phyloP scores from a whole-genome alignment of 495 filamentous ascomycete genomes.

The Sabuloglossum arenarium region DNA sequence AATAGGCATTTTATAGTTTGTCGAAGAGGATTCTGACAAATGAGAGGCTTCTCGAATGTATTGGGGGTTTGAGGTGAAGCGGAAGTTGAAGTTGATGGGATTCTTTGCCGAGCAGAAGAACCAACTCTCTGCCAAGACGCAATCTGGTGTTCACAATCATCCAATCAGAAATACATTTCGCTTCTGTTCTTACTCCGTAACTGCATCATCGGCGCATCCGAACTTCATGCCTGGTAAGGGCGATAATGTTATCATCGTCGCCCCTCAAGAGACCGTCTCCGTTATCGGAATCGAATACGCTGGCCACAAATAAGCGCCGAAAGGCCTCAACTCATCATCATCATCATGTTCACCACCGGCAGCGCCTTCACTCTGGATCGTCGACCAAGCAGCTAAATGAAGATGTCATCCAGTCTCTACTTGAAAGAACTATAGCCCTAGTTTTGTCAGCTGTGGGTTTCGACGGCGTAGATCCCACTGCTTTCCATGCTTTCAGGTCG shows the following conservation, averaged over 20 bases:
- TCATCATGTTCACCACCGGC: slow-evolving; percentile 7
- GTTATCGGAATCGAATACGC: slow-evolving; percentile 8
- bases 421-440: slow-evolving; percentile 34
- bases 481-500: slow-evolving; percentile 34
- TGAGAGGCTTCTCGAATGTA: slow-evolving; percentile 1
- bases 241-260: neutral
- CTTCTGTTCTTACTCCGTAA: neutral
- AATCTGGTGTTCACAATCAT: too few relatives aligned
- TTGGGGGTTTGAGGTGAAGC: slow-evolving; percentile 4
- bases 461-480: slow-evolving; percentile 30
- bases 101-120: neutral
- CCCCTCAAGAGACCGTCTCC: neutral
- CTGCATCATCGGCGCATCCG: neutral
- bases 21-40: neutral
- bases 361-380: slow-evolving; percentile 17
- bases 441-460: slow-evolving; percentile 35
- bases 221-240: neutral
- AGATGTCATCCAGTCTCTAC: slow-evolving; percentile 25
- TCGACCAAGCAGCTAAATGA: slow-evolving; percentile 24
- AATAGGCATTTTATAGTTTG: slow-evolving; percentile 18
- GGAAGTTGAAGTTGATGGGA: neutral
- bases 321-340: slow-evolving; percentile 1
- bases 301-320: slow-evolving; percentile 19
- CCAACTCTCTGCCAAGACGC: neutral
- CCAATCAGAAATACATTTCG: neutral